Evolutionary conservation across 2,329 filamentous ascomycete species (phyloP), one percentile per base, ranked within the genome.

Genomic region (Clarireedia homoeocarpa): DNA sequence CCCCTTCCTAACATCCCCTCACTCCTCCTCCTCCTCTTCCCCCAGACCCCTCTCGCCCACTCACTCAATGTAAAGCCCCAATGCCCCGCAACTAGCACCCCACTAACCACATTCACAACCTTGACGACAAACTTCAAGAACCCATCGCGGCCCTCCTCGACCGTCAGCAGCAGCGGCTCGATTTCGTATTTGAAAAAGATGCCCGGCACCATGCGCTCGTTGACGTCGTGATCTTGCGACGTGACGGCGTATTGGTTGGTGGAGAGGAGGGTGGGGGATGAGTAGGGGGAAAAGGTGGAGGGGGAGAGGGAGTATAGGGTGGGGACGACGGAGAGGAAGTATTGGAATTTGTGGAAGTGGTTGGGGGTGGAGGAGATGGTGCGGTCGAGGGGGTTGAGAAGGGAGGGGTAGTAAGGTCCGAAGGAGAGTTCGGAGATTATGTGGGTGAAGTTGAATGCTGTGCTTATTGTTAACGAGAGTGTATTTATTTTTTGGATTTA

Each of bases 161-260:
- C 86, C 27, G 87, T 85, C 53, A 99, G 77, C 70, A 94, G 75
- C 65, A 99, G 91, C 1, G 94, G 94, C 77, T 99, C 94, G 65
- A 99, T 96, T 70, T 97, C 92, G 74, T 95, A 99, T 75, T 97
- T 99, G 80, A 99, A 89, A 71, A 97, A 99, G 60, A 99, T 84
- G 34, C 94, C 94, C 0, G 94, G 94, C 0, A 96, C 82, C 57
- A 76, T 74, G 64, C 77, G 83, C 66, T 95, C 87, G 54, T 78
- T 75, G 44, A 95, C 80, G 38, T 77, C 74, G 66, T 85, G 82
- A 64, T 81, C 86, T 75, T 97, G 91, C 69, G 91, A 89, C 0
- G 91, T 97, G 0, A 96, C 94, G 58, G 92, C 94, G 75, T 99
- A 99, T 73, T 99, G 94, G 77, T 99, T 99, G 15, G 94, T 97